Conservation (phyloP, 495 filamentous ascomycete genomes). For the Hapsidospora chrysogenum region DNA sequence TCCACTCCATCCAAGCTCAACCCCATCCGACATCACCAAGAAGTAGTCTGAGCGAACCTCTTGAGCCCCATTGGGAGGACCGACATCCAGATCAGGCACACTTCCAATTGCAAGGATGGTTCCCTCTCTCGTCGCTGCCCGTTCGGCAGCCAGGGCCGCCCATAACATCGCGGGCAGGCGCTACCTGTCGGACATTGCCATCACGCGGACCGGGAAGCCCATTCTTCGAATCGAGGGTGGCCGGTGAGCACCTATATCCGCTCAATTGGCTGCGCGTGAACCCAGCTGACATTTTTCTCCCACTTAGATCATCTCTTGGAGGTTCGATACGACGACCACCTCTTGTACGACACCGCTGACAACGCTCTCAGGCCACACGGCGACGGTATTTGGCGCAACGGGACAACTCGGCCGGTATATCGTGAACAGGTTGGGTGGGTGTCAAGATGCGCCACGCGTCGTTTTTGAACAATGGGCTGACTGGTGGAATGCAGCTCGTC, state of each 20-base stretch:
- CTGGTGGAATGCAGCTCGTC: slow-evolving; percentile 43
- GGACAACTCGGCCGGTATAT: slow-evolving; percentile 95
- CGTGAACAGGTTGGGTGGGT: slow-evolving; percentile 81
- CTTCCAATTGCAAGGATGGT: background rate
- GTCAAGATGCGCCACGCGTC: too few relatives aligned
- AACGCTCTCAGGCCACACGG: slow-evolving; percentile 61
- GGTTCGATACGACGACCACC: slow-evolving; percentile 34
- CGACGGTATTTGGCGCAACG: slow-evolving; percentile 94
- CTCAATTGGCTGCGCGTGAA: too few relatives aligned
- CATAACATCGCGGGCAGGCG: slow-evolving; percentile 14
- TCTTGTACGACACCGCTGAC: slow-evolving; percentile 11
- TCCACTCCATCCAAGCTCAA: too few relatives aligned
- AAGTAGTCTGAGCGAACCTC: too few relatives aligned
- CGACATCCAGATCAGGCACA: too few relatives aligned
- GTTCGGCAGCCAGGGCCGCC: background rate
- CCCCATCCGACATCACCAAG: too few relatives aligned
- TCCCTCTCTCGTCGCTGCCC: background rate
- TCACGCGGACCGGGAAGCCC: slow-evolving; percentile 76
- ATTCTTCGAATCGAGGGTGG: slow-evolving; percentile 69
- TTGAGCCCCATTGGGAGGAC: too few relatives aligned
- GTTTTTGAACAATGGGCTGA: too few relatives aligned
- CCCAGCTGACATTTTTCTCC: too few relatives aligned
- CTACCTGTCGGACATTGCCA: slow-evolving; percentile 59
- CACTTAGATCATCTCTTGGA: slow-evolving; percentile 60
- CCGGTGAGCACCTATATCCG: slow-evolving; percentile 21